phyloP scores from a whole-genome alignment of 257 asterid genomes.

The Nicotiana otophora region DNA sequence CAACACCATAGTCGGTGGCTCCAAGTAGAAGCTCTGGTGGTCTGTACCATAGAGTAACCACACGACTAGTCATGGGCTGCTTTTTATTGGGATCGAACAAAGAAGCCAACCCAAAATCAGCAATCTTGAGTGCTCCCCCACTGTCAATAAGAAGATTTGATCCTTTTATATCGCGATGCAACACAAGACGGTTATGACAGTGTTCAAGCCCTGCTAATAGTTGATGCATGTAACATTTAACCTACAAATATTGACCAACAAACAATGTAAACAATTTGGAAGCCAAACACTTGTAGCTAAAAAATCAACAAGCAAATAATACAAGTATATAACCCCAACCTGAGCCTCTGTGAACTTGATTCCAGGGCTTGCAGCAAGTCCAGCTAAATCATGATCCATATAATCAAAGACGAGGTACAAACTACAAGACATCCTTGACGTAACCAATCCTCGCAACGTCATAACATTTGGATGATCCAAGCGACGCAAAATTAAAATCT shows the following conservation, averaged over 20 bases:
- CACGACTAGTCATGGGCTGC: slow-evolving; percentile 90
- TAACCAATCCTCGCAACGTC: slow-evolving; percentile 69
- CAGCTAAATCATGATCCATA: slow-evolving; percentile 89
- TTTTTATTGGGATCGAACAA: slow-evolving; percentile 63
- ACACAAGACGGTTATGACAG: slow-evolving; percentile 66
- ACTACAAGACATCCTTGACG: slow-evolving; percentile 89
- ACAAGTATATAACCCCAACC: slow-evolving; percentile 28
- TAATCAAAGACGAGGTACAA: slow-evolving; percentile 74
- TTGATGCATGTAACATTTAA: slow-evolving; percentile 79
- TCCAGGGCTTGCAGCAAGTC: slow-evolving; percentile 74
- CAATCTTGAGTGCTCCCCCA: slow-evolving; percentile 73
- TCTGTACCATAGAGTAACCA: slow-evolving; percentile 86
- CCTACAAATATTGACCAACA: slow-evolving; percentile 40
- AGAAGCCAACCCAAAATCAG: slow-evolving; percentile 89
- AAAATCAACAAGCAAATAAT: background rate
- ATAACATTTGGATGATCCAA: slow-evolving; percentile 91
- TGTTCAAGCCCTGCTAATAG: slow-evolving; percentile 83
- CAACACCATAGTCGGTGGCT: slow-evolving; percentile 78
- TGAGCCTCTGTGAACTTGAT: slow-evolving; percentile 75
- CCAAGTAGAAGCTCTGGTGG: slow-evolving; percentile 94
- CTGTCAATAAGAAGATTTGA: slow-evolving; percentile 76
- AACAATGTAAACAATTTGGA: slow-evolving; percentile 13
- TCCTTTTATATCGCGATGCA: slow-evolving; percentile 89
- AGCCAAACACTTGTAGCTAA: slow-evolving; percentile 11
- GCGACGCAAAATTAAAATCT: slow-evolving; percentile 75